These are phyloP conservation scores for Aspergillus glaucus DNA, from an alignment of 2,329 filamentous ascomycete species.

Conservation along the genomic window DNA sequence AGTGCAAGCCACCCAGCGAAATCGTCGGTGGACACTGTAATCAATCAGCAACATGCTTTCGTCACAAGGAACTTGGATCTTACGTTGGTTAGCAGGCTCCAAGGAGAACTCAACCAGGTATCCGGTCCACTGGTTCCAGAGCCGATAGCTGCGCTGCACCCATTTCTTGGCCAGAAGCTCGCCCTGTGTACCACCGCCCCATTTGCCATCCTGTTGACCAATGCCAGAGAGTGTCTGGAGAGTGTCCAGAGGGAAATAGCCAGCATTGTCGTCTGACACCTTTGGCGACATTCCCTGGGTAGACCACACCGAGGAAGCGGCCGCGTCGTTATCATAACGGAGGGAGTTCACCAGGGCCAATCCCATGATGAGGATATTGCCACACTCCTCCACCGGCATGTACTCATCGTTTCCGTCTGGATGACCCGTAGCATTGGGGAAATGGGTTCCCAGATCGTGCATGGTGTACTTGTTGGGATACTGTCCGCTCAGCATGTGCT, in stretches of 20 bases:
- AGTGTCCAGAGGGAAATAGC: conserved; percentile 44
- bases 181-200: conserved; percentile 51
- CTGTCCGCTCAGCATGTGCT: conserved; percentile 74
- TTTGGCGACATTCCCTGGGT: conserved; percentile 26
- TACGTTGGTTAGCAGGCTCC: conserved; percentile 65
- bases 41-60: conserved; percentile 4
- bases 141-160: conserved; percentile 62
- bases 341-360: conserved; percentile 70
- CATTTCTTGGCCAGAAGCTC: conserved; percentile 55
- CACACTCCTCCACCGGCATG: conserved; percentile 57
- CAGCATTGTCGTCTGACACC: conserved; percentile 17
- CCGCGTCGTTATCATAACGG: conserved; percentile 53
- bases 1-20: conserved; percentile 73
- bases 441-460: conserved; percentile 49
- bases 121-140: conserved; percentile 72
- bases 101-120: conserved; percentile 72
- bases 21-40: conserved; percentile 68
- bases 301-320: conserved; percentile 55
- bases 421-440: conserved; percentile 52
- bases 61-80: conserved; percentile 11
- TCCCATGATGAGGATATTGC: conserved; percentile 75
- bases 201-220: conserved; percentile 55
- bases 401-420: conserved; percentile 48
- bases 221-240: conserved; percentile 47
- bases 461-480: conserved; percentile 64